Base-by-base conservation (phyloP, 2,329 filamentous ascomycete species). In the Lasiodiplodia gonubiensis region DNA sequence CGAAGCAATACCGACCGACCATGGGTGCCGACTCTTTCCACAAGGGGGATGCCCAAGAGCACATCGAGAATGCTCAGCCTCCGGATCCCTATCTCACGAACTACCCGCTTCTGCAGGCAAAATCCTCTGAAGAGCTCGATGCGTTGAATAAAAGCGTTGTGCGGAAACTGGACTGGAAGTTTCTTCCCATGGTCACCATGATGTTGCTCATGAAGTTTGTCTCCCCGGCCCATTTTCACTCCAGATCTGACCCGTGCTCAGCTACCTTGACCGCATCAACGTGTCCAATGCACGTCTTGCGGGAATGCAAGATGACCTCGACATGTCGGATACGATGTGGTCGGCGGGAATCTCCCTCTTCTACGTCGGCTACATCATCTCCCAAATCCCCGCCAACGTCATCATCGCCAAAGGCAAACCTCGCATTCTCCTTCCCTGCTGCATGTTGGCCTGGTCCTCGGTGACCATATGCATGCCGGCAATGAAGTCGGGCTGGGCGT, bases 381-480 rank as follows among this genome's bases (percentile, higher is more conserved):
- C 70, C 64, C 69, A 70, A 27, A 14, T 61, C 1, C 65, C 65
- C 3, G 59, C 65, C 10, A 63, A 63, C 54, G 21, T 61, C 11
- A 23, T 55, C 53, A 37, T 55, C 1, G 53, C 53, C 1, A 55
- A 55, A 39, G 53, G 53, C 0, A 75, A 77, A 51, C 79, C 79
- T 1, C 73, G 76, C 11, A 67, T 74, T 33, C 71, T 80, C 33
- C 71, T 81, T 1, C 80, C 80, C 2, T 68, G 67, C 6, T 80
- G 80, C 68, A 80, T 81, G 75, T 74, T 83, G 21, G 78, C 76
- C 1, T 84, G 80, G 72, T 78, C 79, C n/a, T 75, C 76, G n/a
- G 80, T 80, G 4, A 80, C 81, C 0, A 77, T 81, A 8, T 80
- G 79, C 51, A 84, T 84, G 82, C 77, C 80, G 7, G 77, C 78